Conservation (phyloP, 805 yeast genomes). For the Saccharomycopsis fermentans region DNA sequence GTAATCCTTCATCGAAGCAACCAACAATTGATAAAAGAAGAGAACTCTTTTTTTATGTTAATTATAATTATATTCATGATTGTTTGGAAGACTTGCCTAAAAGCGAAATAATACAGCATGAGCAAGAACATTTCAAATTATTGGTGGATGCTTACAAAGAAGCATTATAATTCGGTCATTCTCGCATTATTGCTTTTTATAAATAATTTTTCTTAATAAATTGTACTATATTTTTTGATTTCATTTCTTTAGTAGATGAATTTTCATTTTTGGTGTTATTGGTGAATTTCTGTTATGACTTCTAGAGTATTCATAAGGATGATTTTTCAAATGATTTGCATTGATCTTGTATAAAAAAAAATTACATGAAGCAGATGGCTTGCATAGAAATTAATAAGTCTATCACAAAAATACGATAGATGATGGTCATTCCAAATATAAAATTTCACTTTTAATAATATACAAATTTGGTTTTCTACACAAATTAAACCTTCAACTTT, state of each 20-base stretch:
- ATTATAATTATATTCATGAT: conserved; percentile 38
- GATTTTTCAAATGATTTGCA: too few species aligned
- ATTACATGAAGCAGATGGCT: too few species aligned
- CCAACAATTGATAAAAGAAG: conserved; percentile 32
- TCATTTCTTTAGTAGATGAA: background rate
- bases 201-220: background rate
- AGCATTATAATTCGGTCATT: background rate
- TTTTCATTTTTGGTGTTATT: too few species aligned
- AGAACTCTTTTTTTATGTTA: conserved; percentile 67
- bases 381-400: too few species aligned
- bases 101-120: conserved; percentile 21
- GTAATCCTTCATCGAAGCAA: background rate
- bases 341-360: too few species aligned
- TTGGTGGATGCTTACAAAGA: conserved; percentile 34
- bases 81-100: background rate
- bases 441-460: too few species aligned
- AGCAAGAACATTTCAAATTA: conserved; percentile 34
- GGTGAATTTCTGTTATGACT: too few species aligned
- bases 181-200: background rate
- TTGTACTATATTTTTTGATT: background rate
- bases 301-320: too few species aligned
- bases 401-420: too few species aligned
- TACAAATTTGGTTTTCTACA: too few species aligned
- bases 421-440: too few species aligned
- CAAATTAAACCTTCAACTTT: too few species aligned